Evolutionary conservation across 2,329 filamentous ascomycete genomes (phyloP).

Genomic region (Verticillium zaregamsianum): DNA sequence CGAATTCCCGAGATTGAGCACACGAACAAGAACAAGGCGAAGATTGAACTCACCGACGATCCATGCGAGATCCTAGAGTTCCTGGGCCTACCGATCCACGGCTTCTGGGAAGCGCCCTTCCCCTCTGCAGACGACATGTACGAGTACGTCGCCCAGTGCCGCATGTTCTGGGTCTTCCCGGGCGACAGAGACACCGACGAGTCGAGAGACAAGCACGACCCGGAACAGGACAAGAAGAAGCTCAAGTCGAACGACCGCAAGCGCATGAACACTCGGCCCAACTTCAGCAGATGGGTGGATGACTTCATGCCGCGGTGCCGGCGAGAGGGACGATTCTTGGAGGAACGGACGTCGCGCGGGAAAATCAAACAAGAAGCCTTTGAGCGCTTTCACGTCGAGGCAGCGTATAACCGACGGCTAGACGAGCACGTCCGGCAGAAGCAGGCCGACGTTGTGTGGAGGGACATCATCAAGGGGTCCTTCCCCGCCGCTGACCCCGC

Average conservation of each 20-base stretch:
- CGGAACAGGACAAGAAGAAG: slow-evolving; percentile 25
- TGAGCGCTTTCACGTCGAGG: slow-evolving; percentile 38
- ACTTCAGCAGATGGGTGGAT: slow-evolving; percentile 58
- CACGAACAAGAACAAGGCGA: slow-evolving; percentile 49
- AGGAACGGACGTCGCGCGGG: slow-evolving; percentile 29
- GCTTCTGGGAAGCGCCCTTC: slow-evolving; percentile 54
- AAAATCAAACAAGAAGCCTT: slow-evolving; percentile 51
- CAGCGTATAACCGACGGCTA: slow-evolving; percentile 39
- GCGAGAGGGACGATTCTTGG: slow-evolving; percentile 28
- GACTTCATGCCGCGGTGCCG: slow-evolving; percentile 56
- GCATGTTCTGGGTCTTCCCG: slow-evolving; percentile 49
- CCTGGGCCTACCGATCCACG: slow-evolving; percentile 49
- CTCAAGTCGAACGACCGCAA: slow-evolving; percentile 53
- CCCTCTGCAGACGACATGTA: slow-evolving; percentile 51
- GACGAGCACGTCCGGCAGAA: slow-evolving; percentile 34
- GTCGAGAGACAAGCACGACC: neutral
- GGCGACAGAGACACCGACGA: slow-evolving; percentile 12
- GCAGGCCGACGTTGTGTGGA: slow-evolving; percentile 34
- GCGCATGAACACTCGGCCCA: slow-evolving; percentile 48
- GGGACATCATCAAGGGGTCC: slow-evolving; percentile 35
- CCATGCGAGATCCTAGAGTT: slow-evolving; percentile 56
- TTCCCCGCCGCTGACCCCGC: slow-evolving; percentile 19
- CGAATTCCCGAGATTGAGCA: slow-evolving; percentile 65
- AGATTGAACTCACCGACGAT: slow-evolving; percentile 56
- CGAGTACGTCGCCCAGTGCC: slow-evolving; percentile 53